Base-by-base conservation (phyloP, 2,329 filamentous ascomycete species). In the Sporothrix inflata region DNA sequence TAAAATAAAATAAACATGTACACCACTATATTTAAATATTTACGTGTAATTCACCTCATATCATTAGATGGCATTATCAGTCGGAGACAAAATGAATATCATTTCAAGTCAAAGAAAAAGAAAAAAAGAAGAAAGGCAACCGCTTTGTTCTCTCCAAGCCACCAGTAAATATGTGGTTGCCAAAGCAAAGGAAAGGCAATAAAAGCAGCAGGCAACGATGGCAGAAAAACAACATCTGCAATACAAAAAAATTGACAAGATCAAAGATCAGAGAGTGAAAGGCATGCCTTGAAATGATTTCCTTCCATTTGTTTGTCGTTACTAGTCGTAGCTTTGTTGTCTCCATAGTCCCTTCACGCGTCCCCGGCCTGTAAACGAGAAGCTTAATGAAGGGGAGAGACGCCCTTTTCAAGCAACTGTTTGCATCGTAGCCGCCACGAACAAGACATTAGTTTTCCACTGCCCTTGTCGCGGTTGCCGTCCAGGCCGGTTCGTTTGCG, bases 231-330 rank as follows among this genome's bases (percentile, higher is more conserved):
- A 65, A 47, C 60, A 24, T 45, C 40, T 27, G 60, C 38, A 45
- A 42, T 16, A 45, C 60, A 27, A 45, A 27, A 42, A 7, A 42
- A 19, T 24, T 24, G n/a, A 40, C 24, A 45, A 65, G 21, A 45
- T 65, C 38, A 65, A 16, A 49, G 30, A 34, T 66, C 14, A 49
- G 42, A 27, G 51, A n/a, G 42, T 24, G 40, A 49, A 49, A n/a
- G 61, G 40, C 45, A 67, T 49, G 60, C 47, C 27, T 69, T 42
- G 40, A 70, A 70, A 21, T 45, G 9, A 42, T 42, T 47, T 24
- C 16, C 24, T 61, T 70, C 55, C 53, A 70, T 61, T 70, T 69
- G 47, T 70, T 61, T 49, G 55, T 70, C 53, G 53, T 70, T 61
- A 49, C 68, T 60, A 61, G 68, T 70, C 68, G 53, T 70, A 34